These are phyloP conservation scores for Mixia osmundae DNA, from an alignment of 1,284 basidiomycete species.

Conservation along the genomic window DNA sequence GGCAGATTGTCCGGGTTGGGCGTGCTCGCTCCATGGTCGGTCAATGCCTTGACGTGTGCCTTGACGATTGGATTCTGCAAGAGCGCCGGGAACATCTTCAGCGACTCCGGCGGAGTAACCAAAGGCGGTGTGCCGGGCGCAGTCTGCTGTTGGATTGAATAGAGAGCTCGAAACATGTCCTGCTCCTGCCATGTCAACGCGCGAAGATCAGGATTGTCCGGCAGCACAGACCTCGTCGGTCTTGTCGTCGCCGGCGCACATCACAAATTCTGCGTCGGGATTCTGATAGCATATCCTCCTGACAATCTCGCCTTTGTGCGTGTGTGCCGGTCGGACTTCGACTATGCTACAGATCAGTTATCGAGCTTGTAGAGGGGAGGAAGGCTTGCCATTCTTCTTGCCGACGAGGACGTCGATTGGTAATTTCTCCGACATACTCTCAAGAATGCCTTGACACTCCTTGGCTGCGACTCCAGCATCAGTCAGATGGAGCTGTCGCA, in stretches of 20 bases:
- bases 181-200: conserved; percentile 44
- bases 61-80: conserved; percentile 28
- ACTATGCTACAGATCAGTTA: conserved; percentile 76
- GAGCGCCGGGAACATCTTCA: conserved; percentile 22
- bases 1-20: background rate
- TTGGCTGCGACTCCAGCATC: conserved; percentile 24
- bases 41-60: conserved; percentile 22
- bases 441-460: conserved; percentile 85
- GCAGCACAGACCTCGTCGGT: conserved; percentile 25
- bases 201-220: background rate
- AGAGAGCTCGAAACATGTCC: conserved; percentile 82
- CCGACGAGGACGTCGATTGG: conserved; percentile 23
- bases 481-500: background rate
- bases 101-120: conserved; percentile 17
- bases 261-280: conserved; percentile 80
- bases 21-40: conserved; percentile 35
- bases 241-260: conserved; percentile 96
- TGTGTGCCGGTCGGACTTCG: conserved; percentile 75
- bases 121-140: conserved; percentile 1
- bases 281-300: conserved; percentile 76
- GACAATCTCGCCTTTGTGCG: conserved; percentile 91
- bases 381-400: conserved; percentile 27
- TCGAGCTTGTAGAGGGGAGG: conserved; percentile 29
- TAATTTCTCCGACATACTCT: conserved; percentile 37
- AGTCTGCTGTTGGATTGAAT: conserved; percentile 20